Conservation (phyloP, 2,329 filamentous ascomycete species). For the Neonectria coccinea region DNA sequence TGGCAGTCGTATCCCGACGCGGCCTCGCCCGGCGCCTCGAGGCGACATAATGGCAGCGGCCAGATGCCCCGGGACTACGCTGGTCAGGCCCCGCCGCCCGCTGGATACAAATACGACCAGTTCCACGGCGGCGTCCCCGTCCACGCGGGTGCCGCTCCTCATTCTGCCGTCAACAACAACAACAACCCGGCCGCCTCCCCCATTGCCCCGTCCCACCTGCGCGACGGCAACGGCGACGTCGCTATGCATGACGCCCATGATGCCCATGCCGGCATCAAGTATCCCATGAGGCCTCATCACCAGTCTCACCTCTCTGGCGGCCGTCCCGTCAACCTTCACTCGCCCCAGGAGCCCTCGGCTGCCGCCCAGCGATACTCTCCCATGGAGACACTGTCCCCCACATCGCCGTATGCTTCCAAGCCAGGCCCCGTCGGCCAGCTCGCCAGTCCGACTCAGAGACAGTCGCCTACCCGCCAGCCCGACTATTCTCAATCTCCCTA, state of each 20-base stretch:
- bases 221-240: constrained; percentile 80
- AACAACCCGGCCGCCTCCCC: constrained; percentile 69
- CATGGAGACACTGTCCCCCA: constrained; percentile 89
- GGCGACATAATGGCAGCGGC: constrained; percentile 69
- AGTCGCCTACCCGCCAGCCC: constrained; percentile 81
- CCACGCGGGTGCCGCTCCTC: constrained; percentile 41
- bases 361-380: constrained; percentile 94
- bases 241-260: constrained; percentile 89
- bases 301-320: constrained; percentile 75
- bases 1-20: constrained; percentile 76
- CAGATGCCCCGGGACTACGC: constrained; percentile 64
- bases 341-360: constrained; percentile 76
- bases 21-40: constrained; percentile 66
- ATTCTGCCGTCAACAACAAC: constrained; percentile 52
- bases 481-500: constrained; percentile 72
- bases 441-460: constrained; percentile 68
- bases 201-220: constrained; percentile 66
- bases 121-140: constrained; percentile 63
- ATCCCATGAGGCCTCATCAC: constrained; percentile 82
- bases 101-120: constrained; percentile 75
- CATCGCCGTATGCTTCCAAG: constrained; percentile 79
- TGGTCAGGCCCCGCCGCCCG: constrained; percentile 55
- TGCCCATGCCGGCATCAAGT: constrained; percentile 87
- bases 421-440: constrained; percentile 70
- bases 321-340: constrained; percentile 73